Conservation (phyloP, 2,329 filamentous ascomycete genomes). For the Aspergillus spinulosporus region DNA sequence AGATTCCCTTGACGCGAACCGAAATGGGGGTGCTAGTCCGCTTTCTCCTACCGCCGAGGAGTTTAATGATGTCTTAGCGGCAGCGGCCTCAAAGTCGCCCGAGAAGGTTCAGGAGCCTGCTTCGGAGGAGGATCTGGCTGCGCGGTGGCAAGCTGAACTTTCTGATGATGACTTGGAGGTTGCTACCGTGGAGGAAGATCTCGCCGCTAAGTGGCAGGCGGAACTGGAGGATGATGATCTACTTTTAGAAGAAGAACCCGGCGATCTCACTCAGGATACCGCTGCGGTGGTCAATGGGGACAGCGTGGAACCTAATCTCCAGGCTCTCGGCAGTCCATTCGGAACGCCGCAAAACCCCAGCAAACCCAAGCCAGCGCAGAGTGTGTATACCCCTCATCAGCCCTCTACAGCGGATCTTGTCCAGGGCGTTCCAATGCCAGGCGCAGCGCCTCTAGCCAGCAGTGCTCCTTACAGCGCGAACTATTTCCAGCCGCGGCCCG, state of each 20-base stretch:
- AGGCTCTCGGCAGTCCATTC: constrained; percentile 29
- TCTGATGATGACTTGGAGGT: constrained; percentile 39
- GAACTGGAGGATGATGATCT: constrained; percentile 72
- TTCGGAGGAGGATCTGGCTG: constrained; percentile 65
- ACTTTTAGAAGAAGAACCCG: constrained; percentile 65
- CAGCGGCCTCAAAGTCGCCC: constrained; percentile 21
- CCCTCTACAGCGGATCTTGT: constrained; percentile 52
- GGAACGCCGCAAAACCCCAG: constrained; percentile 28
- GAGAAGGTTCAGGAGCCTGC: constrained; percentile 24
- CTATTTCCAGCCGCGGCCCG: constrained; percentile 31
- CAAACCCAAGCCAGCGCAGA: constrained; percentile 29
- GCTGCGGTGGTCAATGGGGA: constrained; percentile 28
- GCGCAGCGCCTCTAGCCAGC: constrained; percentile 20
- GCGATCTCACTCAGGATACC: constrained; percentile 24
- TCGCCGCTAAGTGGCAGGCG: constrained; percentile 66
- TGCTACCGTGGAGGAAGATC: constrained; percentile 60
- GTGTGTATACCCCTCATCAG: constrained; percentile 54
- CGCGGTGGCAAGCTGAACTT: constrained; percentile 81
- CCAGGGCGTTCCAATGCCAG: constrained; percentile 33
- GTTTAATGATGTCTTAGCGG: constrained; percentile 27
- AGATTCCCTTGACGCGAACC: constrained; percentile 46
- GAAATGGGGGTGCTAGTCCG: constrained; percentile 31
- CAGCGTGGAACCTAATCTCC: constrained; percentile 12
- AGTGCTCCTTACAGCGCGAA: constrained; percentile 21
- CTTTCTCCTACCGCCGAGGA: constrained; percentile 32